phyloP scores from a whole-genome alignment of 768 basidiomycete species.

The Leucocoprinus birnbaumii region DNA sequence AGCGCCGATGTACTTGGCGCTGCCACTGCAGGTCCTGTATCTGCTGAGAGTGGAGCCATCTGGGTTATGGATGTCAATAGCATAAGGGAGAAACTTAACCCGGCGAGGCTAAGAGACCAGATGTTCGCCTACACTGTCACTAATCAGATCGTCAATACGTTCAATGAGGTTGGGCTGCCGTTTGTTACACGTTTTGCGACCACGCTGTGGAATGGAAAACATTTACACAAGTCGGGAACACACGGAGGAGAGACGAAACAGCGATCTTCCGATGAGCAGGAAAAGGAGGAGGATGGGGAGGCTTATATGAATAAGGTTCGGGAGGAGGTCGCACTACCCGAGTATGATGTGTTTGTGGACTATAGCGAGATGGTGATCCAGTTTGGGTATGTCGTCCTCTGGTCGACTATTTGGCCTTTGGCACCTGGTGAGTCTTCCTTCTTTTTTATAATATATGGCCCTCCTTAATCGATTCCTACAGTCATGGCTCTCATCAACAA shows the following conservation, averaged over 20 bases:
- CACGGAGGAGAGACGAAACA: conserved; percentile 44
- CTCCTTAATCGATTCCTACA: conserved; percentile 14
- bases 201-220: conserved; percentile 28
- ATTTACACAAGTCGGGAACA: conserved; percentile 5
- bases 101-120: conserved; percentile 77
- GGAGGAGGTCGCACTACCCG: conserved; percentile 73
- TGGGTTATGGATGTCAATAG: conserved; percentile 53
- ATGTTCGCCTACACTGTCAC: conserved; percentile 94
- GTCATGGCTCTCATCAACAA: conserved; percentile 92
- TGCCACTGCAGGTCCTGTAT: conserved; percentile 10
- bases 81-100: conserved; percentile 59
- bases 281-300: conserved; percentile 60
- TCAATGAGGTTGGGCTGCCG: conserved; percentile 80
- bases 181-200: conserved; percentile 63
- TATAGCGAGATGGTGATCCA: conserved; percentile 97
- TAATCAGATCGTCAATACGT: conserved; percentile 77
- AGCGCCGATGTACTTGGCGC: conserved; percentile 10
- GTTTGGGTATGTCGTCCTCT: conserved; percentile 90
- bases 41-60: conserved; percentile 19
- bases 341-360: conserved; percentile 80
- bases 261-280: conserved; percentile 71
- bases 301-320: conserved; percentile 80
- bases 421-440: conserved; percentile 56
- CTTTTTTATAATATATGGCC: neutral
- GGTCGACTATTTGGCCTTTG: conserved; percentile 94